Base-by-base conservation (phyloP, 2,329 filamentous ascomycete genomes). In the Aspergillus sojae region DNA sequence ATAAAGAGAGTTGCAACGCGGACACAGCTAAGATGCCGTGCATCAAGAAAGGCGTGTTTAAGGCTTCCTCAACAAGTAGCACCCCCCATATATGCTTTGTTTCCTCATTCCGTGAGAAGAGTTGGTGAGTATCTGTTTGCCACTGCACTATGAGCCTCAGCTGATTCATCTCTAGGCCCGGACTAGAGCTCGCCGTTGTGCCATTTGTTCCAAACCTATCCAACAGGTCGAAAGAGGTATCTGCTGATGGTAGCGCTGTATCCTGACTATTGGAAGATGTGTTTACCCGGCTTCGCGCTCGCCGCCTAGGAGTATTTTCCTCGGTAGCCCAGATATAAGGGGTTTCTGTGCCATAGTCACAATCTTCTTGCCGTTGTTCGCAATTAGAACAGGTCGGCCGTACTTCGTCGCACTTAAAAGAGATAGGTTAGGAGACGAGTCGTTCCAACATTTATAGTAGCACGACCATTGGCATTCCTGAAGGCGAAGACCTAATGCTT, bases 21-120 rank as follows among this genome's bases (percentile, higher is more conserved):
- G 71, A 69, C 3, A 72, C 41, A 1, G 69, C 69, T 19, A 72
- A 50, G 6, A 72, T 70, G 2, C 71, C 71, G 36, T 72, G 71
- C 71, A 72, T 71, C 1, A 72, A 60, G 14, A 71, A 70, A 5
- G 70, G 70, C 1, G 62, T 53, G 5, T 59, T 54, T 1, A 72
- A 54, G 5, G 67, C 71, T 52, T 72, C 71, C 26, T 70, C 61
- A 4, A 70, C 58, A 0, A 70, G 56, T 10, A 62, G 39, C 7
- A 61, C 62, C 34, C 67, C 62, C 71, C 71, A 72, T 1, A 72
- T 57, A 30, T 61, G 30, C 21, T 36, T 50, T 1, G 69, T 69
- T n/a, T 68, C 60, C 36, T 66, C 58, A 32, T 66, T 67, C 4
- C 70, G 63, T 0, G 70, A 61, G n/a, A 69, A 58, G 11, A 69